phyloP scores from a whole-genome alignment of 805 yeast genomes.

The Kuraishia ogatae region DNA sequence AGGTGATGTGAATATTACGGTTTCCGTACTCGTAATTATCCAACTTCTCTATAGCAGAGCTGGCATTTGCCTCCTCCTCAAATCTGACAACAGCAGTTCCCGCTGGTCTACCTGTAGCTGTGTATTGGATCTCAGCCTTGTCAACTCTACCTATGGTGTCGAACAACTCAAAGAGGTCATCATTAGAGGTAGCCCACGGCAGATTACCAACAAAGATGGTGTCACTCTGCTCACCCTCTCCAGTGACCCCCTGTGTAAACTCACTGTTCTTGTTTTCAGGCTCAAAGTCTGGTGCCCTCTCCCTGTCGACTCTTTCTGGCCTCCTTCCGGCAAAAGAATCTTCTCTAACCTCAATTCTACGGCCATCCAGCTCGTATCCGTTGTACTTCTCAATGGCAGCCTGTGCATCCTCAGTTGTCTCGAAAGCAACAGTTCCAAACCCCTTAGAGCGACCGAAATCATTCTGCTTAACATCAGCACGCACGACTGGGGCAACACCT shows the following conservation, averaged over 20 bases:
- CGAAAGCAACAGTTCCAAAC: conserved; percentile 72
- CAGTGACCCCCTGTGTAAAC: conserved; percentile 60
- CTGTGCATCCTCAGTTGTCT: conserved; percentile 56
- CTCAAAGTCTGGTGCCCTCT: conserved; percentile 9
- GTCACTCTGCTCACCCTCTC: conserved; percentile 51
- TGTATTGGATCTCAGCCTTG: conserved; percentile 68
- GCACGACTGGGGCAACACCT: conserved; percentile 63
- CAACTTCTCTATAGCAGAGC: conserved; percentile 64
- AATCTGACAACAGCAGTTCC: conserved; percentile 86
- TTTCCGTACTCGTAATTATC: conserved; percentile 81
- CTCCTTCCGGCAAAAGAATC: conserved; percentile 34
- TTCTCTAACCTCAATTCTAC: conserved; percentile 71
- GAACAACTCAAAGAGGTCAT: conserved; percentile 78
- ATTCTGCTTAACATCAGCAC: conserved; percentile 71
- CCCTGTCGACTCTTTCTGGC: conserved; percentile 4
- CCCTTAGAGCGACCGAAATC: conserved; percentile 76
- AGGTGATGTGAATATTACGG: conserved; percentile 60
- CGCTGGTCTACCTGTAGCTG: conserved; percentile 54
- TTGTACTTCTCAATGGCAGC: conserved; percentile 63
- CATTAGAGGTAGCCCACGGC: conserved; percentile 83
- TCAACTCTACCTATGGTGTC: conserved; percentile 73
- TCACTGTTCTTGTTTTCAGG: conserved; percentile 30
- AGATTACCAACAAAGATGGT: conserved; percentile 66
- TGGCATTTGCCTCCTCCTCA: conserved; percentile 58
- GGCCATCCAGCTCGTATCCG: conserved; percentile 67